Evolutionary conservation across 805 yeast genomes (phyloP), one percentile per base, ranked within the genome.

Genomic region (Suhomyces emberorum): DNA sequence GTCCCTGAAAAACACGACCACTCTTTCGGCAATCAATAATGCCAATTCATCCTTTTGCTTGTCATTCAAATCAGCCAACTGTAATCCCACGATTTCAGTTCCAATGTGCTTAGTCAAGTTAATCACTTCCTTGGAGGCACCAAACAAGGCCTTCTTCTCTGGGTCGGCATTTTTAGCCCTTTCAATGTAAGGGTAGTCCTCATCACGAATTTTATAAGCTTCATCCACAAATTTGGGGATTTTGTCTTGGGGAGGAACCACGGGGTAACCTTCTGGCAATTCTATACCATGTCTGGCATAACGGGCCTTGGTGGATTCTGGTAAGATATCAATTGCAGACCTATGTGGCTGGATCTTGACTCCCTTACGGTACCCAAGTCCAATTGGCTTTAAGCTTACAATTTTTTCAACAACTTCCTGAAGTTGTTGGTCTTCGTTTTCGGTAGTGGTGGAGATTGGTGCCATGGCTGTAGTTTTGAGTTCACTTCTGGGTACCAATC

Each of bases 1-100:
- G 48, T 57, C 55, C 35, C 52, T 43, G 49, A 57, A 57, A 32
- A 53, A 56, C 5, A 56, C 62, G 19, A 57, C 61, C 8, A 54
- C 59, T 39, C 62, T 46, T 34, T 57, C 61, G 8, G 62, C 62
- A 35, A 56, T 38, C 43, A 57, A 49, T 24, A 57, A 48, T 3
- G 62, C 62, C 50, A 57, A 49, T 33, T 57, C 62, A 42, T 57
- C 59, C 39, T 49, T 54, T 27, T 56, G 61, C 38, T 56, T 28
- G 33, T 57, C 59, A 39, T 30, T 46, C 48, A 57, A 51, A 14
- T 57, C 60, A 6, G 51, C 32, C 41, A 57, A 52, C 33, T 57
- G 62, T 41, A 57, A 49, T 6, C 62, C 62, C 18, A 56, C 55
- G 31, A 57, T 53, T 37, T 57, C 62, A 9, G 61, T 56, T 17